phyloP scores from a whole-genome alignment of 1,139 yeast species.

The Sugiyamaella grinbergsii region DNA sequence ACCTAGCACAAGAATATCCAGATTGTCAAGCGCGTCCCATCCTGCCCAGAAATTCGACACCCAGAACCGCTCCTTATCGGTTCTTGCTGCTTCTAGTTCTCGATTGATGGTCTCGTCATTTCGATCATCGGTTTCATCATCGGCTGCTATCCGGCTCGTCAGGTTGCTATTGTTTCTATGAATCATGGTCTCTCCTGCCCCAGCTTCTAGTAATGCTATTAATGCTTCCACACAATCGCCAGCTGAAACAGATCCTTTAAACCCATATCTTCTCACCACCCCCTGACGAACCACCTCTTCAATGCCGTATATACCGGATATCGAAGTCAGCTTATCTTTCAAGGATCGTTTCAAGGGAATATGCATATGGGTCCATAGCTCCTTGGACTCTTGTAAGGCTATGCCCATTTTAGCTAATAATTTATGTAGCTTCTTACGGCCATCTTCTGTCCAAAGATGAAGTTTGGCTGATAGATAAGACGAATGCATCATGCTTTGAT shows the following conservation, averaged over 20 bases:
- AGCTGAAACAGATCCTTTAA: conserved; percentile 82
- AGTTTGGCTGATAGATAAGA: conserved; percentile 87
- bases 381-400: conserved; percentile 82
- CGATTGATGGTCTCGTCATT: conserved; percentile 1
- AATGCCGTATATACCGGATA: conserved; percentile 74
- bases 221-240: conserved; percentile 91
- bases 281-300: conserved; percentile 87
- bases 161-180: conserved; percentile 15
- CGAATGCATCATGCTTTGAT: conserved; percentile 87
- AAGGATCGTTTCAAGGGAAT: conserved; percentile 73
- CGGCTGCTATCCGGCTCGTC: conserved; percentile 23
- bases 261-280: conserved; percentile 82
- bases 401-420: conserved; percentile 97
- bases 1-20: conserved; percentile 68
- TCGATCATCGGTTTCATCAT: conserved; percentile 30
- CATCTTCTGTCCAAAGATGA: conserved; percentile 89
- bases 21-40: conserved; percentile 83
- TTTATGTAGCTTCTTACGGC: conserved; percentile 81
- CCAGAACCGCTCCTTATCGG: conserved; percentile 49
- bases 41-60: conserved; percentile 90
- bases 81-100: conserved; percentile 11
- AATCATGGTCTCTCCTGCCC: conserved; percentile 25
- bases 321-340: conserved; percentile 66
- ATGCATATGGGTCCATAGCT: conserved; percentile 92
- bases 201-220: conserved; percentile 73